Base-by-base conservation (phyloP, 2,329 filamentous ascomycete species). In the Chaetomium globosum region DNA sequence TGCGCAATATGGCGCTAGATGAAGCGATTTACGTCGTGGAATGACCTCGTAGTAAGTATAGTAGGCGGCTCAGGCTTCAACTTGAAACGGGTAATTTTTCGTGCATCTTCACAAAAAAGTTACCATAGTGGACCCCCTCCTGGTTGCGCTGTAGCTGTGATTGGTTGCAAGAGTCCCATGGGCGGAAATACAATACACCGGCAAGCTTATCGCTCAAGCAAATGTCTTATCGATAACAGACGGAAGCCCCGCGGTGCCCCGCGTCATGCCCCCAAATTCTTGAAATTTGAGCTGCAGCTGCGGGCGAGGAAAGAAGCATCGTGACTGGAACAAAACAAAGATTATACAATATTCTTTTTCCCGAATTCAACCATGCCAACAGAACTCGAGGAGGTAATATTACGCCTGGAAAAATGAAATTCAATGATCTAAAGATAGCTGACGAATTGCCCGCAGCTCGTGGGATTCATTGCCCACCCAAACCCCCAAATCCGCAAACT, bases 391-490 rank as follows among this genome's bases (percentile, higher is more conserved):
- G 89, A 93, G 79, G 90, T 91, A 80, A 51, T 4, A 19, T 13
- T 7, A 19, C 48, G 28, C n/a, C n/a, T 26, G 26, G 48, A 48
- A 26, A 26, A 26, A 6, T 16, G 8, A 31, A 10, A 46, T 51
- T 28, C 9, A 9, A 9, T 13, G 19, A 2, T n/a, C 7, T 7
- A 5, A 28, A 36, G 13, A n/a, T 8, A 54, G 36, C 67, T 68
- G 54, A 67, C 57, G 51, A 13, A 36, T 59, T 58, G 31, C 28
- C 64, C 48, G 56, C 71, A 96, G 92, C 87, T 97, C 61, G 92
- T 97, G 67, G 92, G 93, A 76, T 97, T 98, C 79, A 90, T 98
- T 66, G 90, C 91, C 77, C 90, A 96, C 79, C 91, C 91, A 66
- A 97, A 96, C 76, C 92, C 92, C 51, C 91, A 97, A 76, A 92